phyloP scores from a whole-genome alignment of 352 stramenopile genomes.

The Phytophthora pseudosyringae region DNA sequence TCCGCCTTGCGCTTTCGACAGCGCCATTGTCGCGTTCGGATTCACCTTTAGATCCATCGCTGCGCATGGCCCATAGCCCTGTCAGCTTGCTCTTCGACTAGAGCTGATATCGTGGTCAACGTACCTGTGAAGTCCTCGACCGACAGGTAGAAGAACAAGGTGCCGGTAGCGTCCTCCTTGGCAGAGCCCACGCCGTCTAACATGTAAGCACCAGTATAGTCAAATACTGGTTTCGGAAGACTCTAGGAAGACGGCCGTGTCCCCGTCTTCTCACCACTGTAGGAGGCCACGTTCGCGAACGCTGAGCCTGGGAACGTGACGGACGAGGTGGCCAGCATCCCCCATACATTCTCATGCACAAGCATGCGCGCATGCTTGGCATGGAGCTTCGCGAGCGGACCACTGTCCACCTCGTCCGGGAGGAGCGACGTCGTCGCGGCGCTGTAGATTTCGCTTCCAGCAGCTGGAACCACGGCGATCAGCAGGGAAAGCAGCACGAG shows the following conservation, averaged over 20 bases:
- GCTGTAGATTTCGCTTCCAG: slow-evolving; percentile 20
- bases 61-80: too few relatives aligned
- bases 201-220: neutral
- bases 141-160: slow-evolving; percentile 77
- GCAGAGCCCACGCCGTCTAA: slow-evolving; percentile 61
- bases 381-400: slow-evolving; percentile 26
- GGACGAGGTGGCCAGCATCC: slow-evolving; percentile 65
- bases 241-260: too few relatives aligned
- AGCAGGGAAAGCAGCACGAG: slow-evolving; percentile 15
- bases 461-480: neutral
- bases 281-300: slow-evolving; percentile 67
- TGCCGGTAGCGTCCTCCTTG: slow-evolving; percentile 54
- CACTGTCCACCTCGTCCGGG: slow-evolving; percentile 3
- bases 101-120: too few relatives aligned
- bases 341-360: slow-evolving; percentile 68
- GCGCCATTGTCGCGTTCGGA: slow-evolving; percentile 54
- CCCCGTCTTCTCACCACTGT: slow-evolving; percentile 49
- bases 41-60: slow-evolving; percentile 58
- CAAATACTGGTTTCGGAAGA: too few relatives aligned
- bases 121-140: slow-evolving; percentile 42
- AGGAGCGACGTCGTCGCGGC: slow-evolving; percentile 13
- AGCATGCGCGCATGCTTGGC: slow-evolving; percentile 60
- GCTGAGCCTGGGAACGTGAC: slow-evolving; percentile 53
- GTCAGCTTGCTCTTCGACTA: too few relatives aligned
- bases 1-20: slow-evolving; percentile 63